phyloP scores from a whole-genome alignment of 2,329 filamentous ascomycete species.

The Cucurbitaria berberidis region DNA sequence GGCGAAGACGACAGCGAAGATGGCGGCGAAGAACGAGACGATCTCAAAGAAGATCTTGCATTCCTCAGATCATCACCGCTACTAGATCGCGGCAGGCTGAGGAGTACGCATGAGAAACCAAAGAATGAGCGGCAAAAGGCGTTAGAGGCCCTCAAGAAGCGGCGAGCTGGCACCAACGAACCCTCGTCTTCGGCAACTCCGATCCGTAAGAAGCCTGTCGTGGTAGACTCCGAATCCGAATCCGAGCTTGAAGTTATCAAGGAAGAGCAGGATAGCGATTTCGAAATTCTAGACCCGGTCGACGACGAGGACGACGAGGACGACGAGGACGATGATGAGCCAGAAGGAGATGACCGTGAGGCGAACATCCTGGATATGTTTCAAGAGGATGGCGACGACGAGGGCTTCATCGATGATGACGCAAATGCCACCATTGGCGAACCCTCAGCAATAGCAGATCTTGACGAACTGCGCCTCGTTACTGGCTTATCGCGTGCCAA shows the following conservation, averaged over 20 bases:
- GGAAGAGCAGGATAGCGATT: conserved; percentile 35
- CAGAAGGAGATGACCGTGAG: conserved; percentile 27
- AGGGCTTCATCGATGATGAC: conserved; percentile 69
- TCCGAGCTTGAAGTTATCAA: conserved; percentile 43
- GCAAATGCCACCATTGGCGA: conserved; percentile 60
- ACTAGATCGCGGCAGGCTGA: conserved; percentile 30
- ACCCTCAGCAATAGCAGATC: conserved; percentile 47
- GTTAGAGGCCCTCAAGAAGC: conserved; percentile 52
- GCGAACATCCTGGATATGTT: conserved; percentile 52
- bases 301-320: conserved; percentile 38
- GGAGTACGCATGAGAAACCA: conserved; percentile 33
- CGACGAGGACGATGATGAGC: conserved; percentile 37
- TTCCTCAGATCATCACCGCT: conserved; percentile 49
- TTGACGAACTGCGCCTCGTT: conserved; percentile 69
- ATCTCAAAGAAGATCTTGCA: conserved; percentile 55
- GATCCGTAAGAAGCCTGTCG: conserved; percentile 26
- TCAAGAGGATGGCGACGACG: conserved; percentile 62
- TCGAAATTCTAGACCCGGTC: conserved; percentile 13
- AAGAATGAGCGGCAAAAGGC: conserved; percentile 50
- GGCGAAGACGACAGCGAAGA: conserved; percentile 4
- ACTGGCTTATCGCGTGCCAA: conserved; percentile 74
- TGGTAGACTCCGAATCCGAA: conserved; percentile 33
- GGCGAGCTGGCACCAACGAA: conserved; percentile 43
- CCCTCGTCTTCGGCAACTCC: conserved; percentile 33
- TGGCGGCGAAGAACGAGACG: conserved; percentile 43